Evolutionary conservation across 2,329 filamentous ascomycete genomes (phyloP).

Genomic region (Exophiala calicioides): DNA sequence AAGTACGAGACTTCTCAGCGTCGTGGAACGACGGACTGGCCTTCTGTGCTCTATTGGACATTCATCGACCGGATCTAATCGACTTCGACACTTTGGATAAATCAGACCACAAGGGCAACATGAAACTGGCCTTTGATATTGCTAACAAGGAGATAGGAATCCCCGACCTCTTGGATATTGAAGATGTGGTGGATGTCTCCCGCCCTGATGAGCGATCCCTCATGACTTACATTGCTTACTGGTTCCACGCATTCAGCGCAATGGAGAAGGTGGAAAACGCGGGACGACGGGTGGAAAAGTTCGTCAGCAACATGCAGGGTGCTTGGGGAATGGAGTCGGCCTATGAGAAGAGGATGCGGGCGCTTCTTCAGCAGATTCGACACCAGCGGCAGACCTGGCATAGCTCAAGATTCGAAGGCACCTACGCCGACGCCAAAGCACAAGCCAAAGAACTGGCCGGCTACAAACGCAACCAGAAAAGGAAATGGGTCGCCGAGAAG

Average conservation of each 20-base stretch:
- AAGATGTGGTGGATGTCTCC: slow-evolving; percentile 95
- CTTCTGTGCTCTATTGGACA: slow-evolving; percentile 94
- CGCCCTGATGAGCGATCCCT: slow-evolving; percentile 94
- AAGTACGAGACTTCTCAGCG: slow-evolving; percentile 88
- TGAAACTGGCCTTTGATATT: slow-evolving; percentile 97
- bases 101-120: slow-evolving; percentile 90
- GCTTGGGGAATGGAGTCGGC: slow-evolving; percentile 99
- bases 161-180: slow-evolving; percentile 89
- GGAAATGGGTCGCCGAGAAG: slow-evolving; percentile 96
- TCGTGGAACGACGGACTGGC: slow-evolving; percentile 98
- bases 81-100: slow-evolving; percentile 96
- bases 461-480: slow-evolving; percentile 91
- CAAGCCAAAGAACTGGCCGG: slow-evolving; percentile 77
- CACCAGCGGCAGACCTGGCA: slow-evolving; percentile 76
- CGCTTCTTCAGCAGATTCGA: slow-evolving; percentile 72
- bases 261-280: slow-evolving; percentile 99
- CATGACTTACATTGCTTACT: slow-evolving; percentile 99
- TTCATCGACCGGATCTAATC: slow-evolving; percentile 94
- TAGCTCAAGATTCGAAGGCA: slow-evolving; percentile 80
- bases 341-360: slow-evolving; percentile 88
- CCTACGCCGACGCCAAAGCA: slow-evolving; percentile 86
- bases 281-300: slow-evolving; percentile 93
- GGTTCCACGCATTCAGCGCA: slow-evolving; percentile 99
- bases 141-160: slow-evolving; percentile 96
- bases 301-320: slow-evolving; percentile 97